Percentiles rank a stretch among this genome's conserved stretches.
These are phyloP conservation scores for Microbotryomycetes sp. DNA, from an alignment of 1,284 basidiomycete genomes.

Conservation along the genomic window DNA sequence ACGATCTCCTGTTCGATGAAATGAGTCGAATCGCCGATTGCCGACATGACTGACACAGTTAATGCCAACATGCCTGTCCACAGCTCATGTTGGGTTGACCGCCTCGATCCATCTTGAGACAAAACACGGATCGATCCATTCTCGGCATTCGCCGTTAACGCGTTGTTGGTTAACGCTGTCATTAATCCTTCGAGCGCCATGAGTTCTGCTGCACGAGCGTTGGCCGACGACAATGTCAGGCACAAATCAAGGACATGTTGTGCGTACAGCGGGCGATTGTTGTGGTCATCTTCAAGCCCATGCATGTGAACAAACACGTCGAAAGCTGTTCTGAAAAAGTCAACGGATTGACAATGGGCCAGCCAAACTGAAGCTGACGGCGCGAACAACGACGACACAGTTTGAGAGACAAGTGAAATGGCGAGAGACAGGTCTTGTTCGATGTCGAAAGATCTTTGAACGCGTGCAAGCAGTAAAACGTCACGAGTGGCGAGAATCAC, in stretches of 20 bases:
- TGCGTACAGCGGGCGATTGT: slow-evolving; percentile 53
- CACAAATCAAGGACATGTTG: slow-evolving; percentile 75
- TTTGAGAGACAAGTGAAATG: slow-evolving; percentile 73
- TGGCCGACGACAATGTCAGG: slow-evolving; percentile 65
- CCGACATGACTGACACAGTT: slow-evolving; percentile 61
- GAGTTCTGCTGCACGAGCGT: slow-evolving; percentile 69
- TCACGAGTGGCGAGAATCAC: slow-evolving; percentile 64
- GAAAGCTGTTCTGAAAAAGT: slow-evolving; percentile 68
- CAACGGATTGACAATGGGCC: slow-evolving; percentile 68
- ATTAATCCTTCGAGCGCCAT: slow-evolving; percentile 77
- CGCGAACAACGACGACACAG: slow-evolving; percentile 54
- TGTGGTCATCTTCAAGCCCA: slow-evolving; percentile 25
- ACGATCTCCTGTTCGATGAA: slow-evolving; percentile 81
- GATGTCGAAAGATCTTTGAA: slow-evolving; percentile 55
- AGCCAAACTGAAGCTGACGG: slow-evolving; percentile 72
- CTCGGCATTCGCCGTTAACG: slow-evolving; percentile 66
- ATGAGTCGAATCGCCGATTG: slow-evolving; percentile 56
- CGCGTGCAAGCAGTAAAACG: slow-evolving; percentile 59
- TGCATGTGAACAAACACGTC: slow-evolving; percentile 49
- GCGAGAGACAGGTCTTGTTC: slow-evolving; percentile 74
- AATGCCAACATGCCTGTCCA: slow-evolving; percentile 83
- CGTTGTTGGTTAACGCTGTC: slow-evolving; percentile 73
- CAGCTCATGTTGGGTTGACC: slow-evolving; percentile 66
- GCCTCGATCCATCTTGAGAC: slow-evolving; percentile 60
- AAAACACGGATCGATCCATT: slow-evolving; percentile 63